Evolutionary conservation across 1,284 basidiomycete genomes (phyloP).

Genomic region (Ceratorhiza oryzae-sativae): DNA sequence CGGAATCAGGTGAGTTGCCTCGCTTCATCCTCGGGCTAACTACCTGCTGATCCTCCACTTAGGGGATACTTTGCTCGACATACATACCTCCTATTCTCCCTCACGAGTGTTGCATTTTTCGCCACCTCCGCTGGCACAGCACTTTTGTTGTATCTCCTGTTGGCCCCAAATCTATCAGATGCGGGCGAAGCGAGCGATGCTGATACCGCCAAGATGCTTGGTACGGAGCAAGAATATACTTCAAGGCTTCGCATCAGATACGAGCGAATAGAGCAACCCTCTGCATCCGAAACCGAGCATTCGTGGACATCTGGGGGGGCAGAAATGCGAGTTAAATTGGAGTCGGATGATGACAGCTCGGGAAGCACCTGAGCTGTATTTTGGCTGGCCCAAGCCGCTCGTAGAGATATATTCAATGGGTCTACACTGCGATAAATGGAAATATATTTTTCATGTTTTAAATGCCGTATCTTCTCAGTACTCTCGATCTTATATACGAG

Average conservation of each 20-base stretch:
- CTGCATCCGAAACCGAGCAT: slow-evolving; percentile 27
- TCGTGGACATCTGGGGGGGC: slow-evolving; percentile 27
- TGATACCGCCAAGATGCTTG: background rate
- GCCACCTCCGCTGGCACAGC: slow-evolving; percentile 20
- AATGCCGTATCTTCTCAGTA: too few relatives aligned
- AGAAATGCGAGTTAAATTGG: slow-evolving; percentile 2
- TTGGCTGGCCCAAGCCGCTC: background rate
- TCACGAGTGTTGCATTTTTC: slow-evolving; percentile 26
- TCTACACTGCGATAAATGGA: too few relatives aligned
- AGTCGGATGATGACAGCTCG: slow-evolving; percentile 29
- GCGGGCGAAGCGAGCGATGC: background rate
- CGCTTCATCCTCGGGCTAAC: background rate
- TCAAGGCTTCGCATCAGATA: slow-evolving; percentile 16
- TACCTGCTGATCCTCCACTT: background rate
- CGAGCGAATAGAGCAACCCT: background rate
- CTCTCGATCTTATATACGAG: too few relatives aligned
- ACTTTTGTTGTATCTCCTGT: slow-evolving; percentile 16
- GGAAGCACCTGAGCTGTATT: background rate
- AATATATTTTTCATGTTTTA: too few relatives aligned
- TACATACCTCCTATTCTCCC: slow-evolving; percentile 8
- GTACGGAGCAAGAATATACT: background rate
- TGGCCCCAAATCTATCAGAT: slow-evolving; percentile 26
- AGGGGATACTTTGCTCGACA: slow-evolving; percentile 36
- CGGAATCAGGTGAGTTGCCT: slow-evolving; percentile 7
- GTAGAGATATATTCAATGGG: background rate